Evolutionary conservation across 2,329 filamentous ascomycete species (phyloP).

Genomic region (Cytospora paraplurivora): DNA sequence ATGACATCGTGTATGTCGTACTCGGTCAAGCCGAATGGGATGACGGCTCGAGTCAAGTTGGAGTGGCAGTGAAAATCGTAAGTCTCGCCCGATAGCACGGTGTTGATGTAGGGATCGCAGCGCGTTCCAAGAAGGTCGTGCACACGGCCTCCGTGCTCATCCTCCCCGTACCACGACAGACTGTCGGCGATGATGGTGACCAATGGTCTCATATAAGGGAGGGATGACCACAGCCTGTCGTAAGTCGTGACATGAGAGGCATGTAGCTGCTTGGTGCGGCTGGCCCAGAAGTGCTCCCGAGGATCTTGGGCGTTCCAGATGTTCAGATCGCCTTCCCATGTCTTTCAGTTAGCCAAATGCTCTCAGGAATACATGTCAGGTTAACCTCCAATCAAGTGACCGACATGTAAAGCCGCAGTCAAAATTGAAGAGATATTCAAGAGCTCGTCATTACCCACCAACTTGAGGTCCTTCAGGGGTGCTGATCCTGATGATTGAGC

Average conservation of each 20-base stretch:
- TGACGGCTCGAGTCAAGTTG: conserved; percentile 73
- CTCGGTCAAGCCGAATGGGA: conserved; percentile 69
- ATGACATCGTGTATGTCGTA: conserved; percentile 81
- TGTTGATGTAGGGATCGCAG: conserved; percentile 83
- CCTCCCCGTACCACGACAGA: conserved; percentile 61
- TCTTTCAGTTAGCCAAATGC: not conserved
- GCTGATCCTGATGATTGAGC: conserved; percentile 70
- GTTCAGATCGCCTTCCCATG: conserved; percentile 68
- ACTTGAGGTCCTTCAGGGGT: conserved; percentile 80
- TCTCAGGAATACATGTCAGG: not conserved
- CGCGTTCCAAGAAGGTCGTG: conserved; percentile 82
- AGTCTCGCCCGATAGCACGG: conserved; percentile 66
- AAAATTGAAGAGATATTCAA: no score
- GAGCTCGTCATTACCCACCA: conserved; percentile 39
- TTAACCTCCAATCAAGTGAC: not conserved
- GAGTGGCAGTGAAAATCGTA: conserved; percentile 87
- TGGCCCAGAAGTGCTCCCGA: conserved; percentile 80
- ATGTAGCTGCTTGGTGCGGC: conserved; percentile 76
- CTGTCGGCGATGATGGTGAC: conserved; percentile 71
- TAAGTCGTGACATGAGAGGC: conserved; percentile 70
- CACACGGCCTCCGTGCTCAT: conserved; percentile 65
- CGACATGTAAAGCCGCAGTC: no score
- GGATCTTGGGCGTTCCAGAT: conserved; percentile 78
- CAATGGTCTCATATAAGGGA: conserved; percentile 76
- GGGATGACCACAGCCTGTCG: conserved; percentile 75